Base-by-base conservation (phyloP, 1,284 basidiomycete genomes). In the Ganoderma leucocontextum region DNA sequence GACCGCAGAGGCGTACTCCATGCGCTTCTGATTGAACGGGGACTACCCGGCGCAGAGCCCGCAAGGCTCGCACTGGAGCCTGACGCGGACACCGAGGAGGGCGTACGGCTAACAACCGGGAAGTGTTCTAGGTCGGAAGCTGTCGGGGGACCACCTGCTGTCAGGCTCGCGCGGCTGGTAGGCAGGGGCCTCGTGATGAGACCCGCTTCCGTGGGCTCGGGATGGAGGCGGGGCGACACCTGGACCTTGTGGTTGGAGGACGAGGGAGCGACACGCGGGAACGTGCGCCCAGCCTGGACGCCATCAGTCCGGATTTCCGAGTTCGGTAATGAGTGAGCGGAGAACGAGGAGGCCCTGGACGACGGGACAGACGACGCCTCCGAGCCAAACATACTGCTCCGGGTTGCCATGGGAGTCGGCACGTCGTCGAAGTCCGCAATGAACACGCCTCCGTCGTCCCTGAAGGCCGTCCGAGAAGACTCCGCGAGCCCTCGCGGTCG, bases 341-440 rank as follows among this genome's bases (percentile, higher is more conserved):
- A 67, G 62, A 72, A 68, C 19, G 73, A 71, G 15, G 71, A 70
- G 29, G 66, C 66, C 35, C 70, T 67, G 33, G 74, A 74, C 17
- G 69, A 63, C 10, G 63, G 61, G 42, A 61, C 55, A 17, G 70
- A 44, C 17, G 70, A 64, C 64, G 72, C 44, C 39, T 62, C 61
- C 17, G 68, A 60, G 55, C 65, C 70, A 69, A 76, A 65, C 74
- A 75, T 67, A 35, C 62, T 64, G 64, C 71, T 68, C 5, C 73
- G 71, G 2, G 73, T 67, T 42, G 75, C 69, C n/a, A 67, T 65
- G 38, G 75, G 72, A n/a, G 73, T 73, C n/a, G 74, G 77, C 15
- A 80, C 73, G 60, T 86, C 84, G 64, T 89, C 88, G 65, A 88
- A 86, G 69, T 91, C 87, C 29, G 80, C 85, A 68, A 86, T 84